Evolutionary conservation across 2,329 filamentous ascomycete species (phyloP), one percentile per base, ranked within the genome.

Genomic region (Thyridium curvatum): DNA sequence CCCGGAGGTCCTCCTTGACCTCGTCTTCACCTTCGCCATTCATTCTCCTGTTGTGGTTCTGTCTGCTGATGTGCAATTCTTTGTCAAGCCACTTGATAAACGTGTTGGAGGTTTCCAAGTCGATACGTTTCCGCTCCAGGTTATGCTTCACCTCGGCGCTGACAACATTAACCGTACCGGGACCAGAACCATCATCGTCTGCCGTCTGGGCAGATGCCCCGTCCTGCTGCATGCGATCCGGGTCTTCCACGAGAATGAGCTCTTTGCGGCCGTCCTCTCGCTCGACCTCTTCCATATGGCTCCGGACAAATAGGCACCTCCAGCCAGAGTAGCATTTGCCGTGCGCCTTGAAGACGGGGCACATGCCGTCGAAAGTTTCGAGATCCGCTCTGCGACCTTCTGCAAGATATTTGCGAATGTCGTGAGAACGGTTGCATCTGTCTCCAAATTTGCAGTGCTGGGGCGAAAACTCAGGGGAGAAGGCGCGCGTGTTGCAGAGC

Each of bases 261-360:
- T 97, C 91, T 52, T 86, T 88, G 49, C 77, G 77, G 8, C 89
- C 91, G 58, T 94, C 90, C 39, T 82, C 80, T 15, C 71, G 79
- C 47, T 85, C 78, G 17, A 86, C 64, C 62, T 97, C 91, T 45
- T 81, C 73, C 52, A 88, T 93, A 62, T 98, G 93, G 46, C 87
- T 94, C 46, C 76, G 76, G 28, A 87, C 84, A 55, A 96, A 94
- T 16, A 91, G 84, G 59, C 93, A 98, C 59, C 91, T 94, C 90
- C 91, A 98, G 6, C 93, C 93, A 12, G 84, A 78, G 35, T 77
- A 74, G 52, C 93, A 98, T 45, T 72, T 78, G 12, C 90, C 90
- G 46, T 83, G 77, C 13, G 71, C 69, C 48, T 86, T 82, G 60
- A 80, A 96, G 8, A 94, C 75, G 1, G 90, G 91, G 54, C 93